Evolutionary conservation across 1,284 basidiomycete genomes (phyloP).

Genomic region (Malassezia slooffiae): DNA sequence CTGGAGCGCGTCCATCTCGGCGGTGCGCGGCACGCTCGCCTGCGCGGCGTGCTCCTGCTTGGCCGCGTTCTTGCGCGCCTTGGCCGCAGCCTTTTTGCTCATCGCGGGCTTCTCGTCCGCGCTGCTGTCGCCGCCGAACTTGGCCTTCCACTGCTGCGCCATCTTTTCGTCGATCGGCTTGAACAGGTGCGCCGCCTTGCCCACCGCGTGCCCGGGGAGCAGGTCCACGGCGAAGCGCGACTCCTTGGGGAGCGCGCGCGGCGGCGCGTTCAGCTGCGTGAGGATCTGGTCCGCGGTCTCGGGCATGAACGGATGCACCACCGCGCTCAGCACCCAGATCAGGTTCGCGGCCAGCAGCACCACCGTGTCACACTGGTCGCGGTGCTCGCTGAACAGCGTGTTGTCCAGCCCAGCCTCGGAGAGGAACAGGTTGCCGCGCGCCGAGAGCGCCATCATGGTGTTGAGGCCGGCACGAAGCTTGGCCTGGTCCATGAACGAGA

Average conservation of each 20-base stretch:
- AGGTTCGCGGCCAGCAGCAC: slow-evolving; percentile 78
- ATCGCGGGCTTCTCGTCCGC: slow-evolving; percentile 28
- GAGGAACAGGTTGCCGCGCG: slow-evolving; percentile 85
- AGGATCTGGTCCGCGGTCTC: slow-evolving; percentile 71
- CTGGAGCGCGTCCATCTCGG: slow-evolving; percentile 29
- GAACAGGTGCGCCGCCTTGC: slow-evolving; percentile 80
- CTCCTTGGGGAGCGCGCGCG: slow-evolving; percentile 55
- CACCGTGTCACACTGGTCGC: slow-evolving; percentile 76
- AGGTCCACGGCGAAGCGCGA: slow-evolving; percentile 60
- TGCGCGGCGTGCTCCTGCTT: slow-evolving; percentile 23
- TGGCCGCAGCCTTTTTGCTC: slow-evolving; percentile 42
- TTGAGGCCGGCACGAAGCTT: slow-evolving; percentile 79
- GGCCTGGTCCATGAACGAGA: slow-evolving; percentile 77
- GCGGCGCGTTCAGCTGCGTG: slow-evolving; percentile 77
- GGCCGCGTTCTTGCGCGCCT: slow-evolving; percentile 38
- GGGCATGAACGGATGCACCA: slow-evolving; percentile 95
- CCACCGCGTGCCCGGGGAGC: slow-evolving; percentile 72
- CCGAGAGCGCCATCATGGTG: slow-evolving; percentile 78
- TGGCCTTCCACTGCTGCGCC: slow-evolving; percentile 67
- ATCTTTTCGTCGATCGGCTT: slow-evolving; percentile 85
- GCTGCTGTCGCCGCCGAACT: slow-evolving; percentile 61
- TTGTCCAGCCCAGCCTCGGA: slow-evolving; percentile 86
- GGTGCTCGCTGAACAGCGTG: slow-evolving; percentile 67
- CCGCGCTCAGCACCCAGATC: slow-evolving; percentile 75
- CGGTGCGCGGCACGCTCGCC: slow-evolving; percentile 17